Conservation (phyloP, 2,329 filamentous ascomycete species). For the Cercospora nicotianae region DNA sequence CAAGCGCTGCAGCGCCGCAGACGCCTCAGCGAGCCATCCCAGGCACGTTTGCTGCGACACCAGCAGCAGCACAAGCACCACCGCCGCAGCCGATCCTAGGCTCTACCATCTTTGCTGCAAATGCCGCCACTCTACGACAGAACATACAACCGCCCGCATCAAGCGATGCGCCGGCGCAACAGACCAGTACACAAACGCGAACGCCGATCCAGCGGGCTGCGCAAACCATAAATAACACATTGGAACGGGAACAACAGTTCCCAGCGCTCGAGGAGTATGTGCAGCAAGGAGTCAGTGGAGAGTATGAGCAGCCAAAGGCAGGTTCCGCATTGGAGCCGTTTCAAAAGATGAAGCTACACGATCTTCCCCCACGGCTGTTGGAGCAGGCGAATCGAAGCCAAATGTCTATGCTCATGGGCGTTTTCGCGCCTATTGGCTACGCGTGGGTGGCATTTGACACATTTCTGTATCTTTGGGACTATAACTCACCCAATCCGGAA, state of each 20-base stretch:
- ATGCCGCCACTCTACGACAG: constrained; percentile 34
- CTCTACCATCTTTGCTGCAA: constrained; percentile 37
- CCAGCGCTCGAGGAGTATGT: constrained; percentile 89
- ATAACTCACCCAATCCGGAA: constrained; percentile 87
- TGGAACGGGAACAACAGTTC: constrained; percentile 75
- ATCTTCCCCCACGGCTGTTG: constrained; percentile 88
- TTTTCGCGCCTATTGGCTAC: constrained; percentile 92
- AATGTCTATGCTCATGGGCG: constrained; percentile 87
- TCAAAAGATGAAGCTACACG: constrained; percentile 80
- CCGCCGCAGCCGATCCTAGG: constrained; percentile 13
- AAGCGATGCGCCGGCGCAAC: constrained; percentile 18
- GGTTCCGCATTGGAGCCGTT: constrained; percentile 80
- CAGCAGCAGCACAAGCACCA: constrained; percentile 49
- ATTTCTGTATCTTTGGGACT: constrained; percentile 95
- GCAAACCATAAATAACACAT: constrained; percentile 74
- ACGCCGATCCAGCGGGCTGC: constrained; percentile 75
- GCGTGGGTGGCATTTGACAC: constrained; percentile 97
- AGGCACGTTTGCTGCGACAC: constrained; percentile 74
- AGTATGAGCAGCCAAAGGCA: constrained; percentile 73
- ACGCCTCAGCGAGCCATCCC: constrained; percentile 73
- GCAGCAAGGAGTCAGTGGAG: constrained; percentile 78
- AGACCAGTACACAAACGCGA: constrained; percentile 16
- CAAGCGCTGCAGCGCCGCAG: constrained; percentile 31
- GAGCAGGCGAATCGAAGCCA: constrained; percentile 87
- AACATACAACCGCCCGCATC: constrained; percentile 26